Percentiles rank a stretch among this genome's conserved stretches.
These are phyloP conservation scores for Colletotrichum higginsianum DNA, from an alignment of 2,329 filamentous ascomycete species.

Conservation along the genomic window DNA sequence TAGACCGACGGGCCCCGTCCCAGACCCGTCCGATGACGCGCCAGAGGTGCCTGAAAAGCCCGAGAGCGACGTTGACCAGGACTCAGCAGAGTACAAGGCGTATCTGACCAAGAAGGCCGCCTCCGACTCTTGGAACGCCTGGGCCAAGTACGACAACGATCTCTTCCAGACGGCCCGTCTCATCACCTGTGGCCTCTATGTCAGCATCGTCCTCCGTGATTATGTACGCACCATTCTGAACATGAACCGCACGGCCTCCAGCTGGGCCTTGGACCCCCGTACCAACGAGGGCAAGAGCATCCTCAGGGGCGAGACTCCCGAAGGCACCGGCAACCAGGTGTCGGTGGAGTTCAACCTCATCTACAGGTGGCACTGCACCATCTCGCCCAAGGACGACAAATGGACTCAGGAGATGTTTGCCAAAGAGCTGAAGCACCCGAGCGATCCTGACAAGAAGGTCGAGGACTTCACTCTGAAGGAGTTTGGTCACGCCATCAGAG, in stretches of 20 bases:
- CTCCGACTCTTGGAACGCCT: slow-evolving; percentile 45
- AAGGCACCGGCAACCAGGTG: slow-evolving; percentile 53
- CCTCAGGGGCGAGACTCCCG: slow-evolving; percentile 49
- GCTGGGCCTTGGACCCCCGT: slow-evolving; percentile 64
- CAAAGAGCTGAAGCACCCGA: slow-evolving; percentile 37
- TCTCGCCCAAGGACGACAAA: slow-evolving; percentile 50
- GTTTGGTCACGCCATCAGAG: slow-evolving; percentile 18
- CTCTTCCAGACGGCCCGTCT: slow-evolving; percentile 57
- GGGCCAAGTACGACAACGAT: slow-evolving; percentile 55
- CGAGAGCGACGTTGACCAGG: neutral
- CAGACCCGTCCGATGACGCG: neutral
- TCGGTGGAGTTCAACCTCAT: slow-evolving; percentile 54
- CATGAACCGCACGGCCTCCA: slow-evolving; percentile 62
- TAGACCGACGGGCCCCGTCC: slow-evolving; percentile 34
- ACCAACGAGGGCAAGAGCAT: slow-evolving; percentile 47
- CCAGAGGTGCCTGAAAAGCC: slow-evolving; percentile 47
- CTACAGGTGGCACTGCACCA: slow-evolving; percentile 53
- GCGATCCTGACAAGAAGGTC: slow-evolving; percentile 23
- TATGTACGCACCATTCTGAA: slow-evolving; percentile 57
- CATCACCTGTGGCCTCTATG: slow-evolving; percentile 70
- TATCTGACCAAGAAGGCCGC: neutral
- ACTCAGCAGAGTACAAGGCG: slow-evolving; percentile 3
- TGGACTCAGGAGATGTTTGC: slow-evolving; percentile 49
- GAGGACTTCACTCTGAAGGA: slow-evolving; percentile 17
- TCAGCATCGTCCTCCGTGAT: slow-evolving; percentile 62